Base-by-base conservation (phyloP, 202 grass and related monocot genomes). In the Zizania palustris region DNA sequence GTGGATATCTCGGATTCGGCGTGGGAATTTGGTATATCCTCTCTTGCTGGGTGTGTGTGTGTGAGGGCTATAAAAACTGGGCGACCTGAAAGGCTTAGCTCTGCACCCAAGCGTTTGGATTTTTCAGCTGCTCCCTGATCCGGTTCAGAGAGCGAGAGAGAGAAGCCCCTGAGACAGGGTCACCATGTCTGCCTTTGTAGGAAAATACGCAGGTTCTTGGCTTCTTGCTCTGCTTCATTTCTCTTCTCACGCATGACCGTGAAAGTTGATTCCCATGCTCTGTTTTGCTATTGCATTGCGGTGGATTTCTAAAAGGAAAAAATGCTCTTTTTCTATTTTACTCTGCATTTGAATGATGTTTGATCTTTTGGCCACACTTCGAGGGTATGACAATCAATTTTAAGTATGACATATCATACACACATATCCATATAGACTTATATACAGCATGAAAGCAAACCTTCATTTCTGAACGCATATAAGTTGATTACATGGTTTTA, bases 121-220 rank as follows among this genome's bases (percentile, higher is more conserved):
- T 73, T 81, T 78, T 57, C 70, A 37, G 42, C 6, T 63, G 45
- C 60, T 66, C 49, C 45, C 63, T 41, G 18, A 65, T 55, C 12
- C 59, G 18, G 11, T 63, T 66, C 61, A 19, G 13, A 40, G 12
- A 76, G 64, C 0, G 28, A 28, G 0, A 28, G 28, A 28, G 28
- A 28, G 2, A 28, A 28, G 28, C 28, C 28, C 28, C 28, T 28
- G 28, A 12, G 18, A 75, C 45, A 37, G 43, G 41, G 36, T 41
- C 80, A 44, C 60, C 73, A 97, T 94, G 95, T 97, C 95, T 82
- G 91, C 95, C 82, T 97, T 97, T 56, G 81, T 88, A 60, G 95
- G 95, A 62, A 97, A 94, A 85, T 94, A 94, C 84, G 62, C 95
- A 92, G 95, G 95, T 97, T 79, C 67, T n/a, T n/a, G n/a, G n/a